Evolutionary conservation across 306 rosid species (phyloP).

Genomic region (Lathyrus aphaca): DNA sequence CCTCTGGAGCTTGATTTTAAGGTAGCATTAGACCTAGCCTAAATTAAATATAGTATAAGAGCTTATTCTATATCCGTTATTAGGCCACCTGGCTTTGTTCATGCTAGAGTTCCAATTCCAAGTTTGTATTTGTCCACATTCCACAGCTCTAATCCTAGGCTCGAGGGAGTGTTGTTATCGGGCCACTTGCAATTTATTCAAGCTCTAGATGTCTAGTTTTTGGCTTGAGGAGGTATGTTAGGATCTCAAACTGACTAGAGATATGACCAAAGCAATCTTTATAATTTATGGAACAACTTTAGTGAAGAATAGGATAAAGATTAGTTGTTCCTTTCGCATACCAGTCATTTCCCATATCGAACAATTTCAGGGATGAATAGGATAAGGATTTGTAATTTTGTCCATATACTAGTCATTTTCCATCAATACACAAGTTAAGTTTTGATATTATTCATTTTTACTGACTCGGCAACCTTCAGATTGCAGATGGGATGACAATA

Average conservation of each 20-base stretch:
- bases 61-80: conserved; percentile 5
- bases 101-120: background rate
- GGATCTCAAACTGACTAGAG: background rate
- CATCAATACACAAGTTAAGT: conserved; percentile 15
- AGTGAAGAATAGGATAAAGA: conserved; percentile 6
- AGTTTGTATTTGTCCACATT: background rate
- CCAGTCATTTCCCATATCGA: background rate
- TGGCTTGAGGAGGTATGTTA: background rate
- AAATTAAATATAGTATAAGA: background rate
- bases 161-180: conserved; percentile 1
- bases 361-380: background rate
- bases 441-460: conserved; percentile 33
- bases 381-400: conserved; percentile 29
- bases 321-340: background rate
- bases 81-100: background rate
- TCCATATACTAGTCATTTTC: conserved; percentile 9
- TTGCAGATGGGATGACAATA: conserved; percentile 98
- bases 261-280: background rate
- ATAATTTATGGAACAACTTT: conserved; percentile 16
- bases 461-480: conserved; percentile 56
- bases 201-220: background rate
- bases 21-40: background rate
- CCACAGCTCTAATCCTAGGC: background rate
- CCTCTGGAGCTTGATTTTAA: background rate
- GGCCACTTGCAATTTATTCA: background rate